Evolutionary conservation across 768 basidiomycete species (phyloP).

Genomic region (Phlebiopsis flavidoalba): DNA sequence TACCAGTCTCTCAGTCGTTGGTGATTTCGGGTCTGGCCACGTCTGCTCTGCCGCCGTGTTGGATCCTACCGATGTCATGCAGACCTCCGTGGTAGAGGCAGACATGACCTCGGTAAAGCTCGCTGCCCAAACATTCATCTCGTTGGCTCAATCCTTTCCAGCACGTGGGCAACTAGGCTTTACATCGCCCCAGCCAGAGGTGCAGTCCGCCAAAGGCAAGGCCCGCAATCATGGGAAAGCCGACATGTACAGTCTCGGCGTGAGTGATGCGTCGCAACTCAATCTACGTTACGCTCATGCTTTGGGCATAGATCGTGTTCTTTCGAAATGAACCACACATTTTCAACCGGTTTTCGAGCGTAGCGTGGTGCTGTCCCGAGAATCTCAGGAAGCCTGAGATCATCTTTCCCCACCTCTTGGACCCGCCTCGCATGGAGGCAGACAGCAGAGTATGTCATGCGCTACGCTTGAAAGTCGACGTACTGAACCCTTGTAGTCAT

Average conservation of each 20-base stretch:
- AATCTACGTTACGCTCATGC: neutral
- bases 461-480: neutral
- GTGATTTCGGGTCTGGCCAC: conserved; percentile 91
- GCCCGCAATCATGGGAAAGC: conserved; percentile 84
- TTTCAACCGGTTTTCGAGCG: conserved; percentile 82
- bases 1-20: conserved; percentile 42
- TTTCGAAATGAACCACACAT: conserved; percentile 94
- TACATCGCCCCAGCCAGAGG: conserved; percentile 96
- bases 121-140: neutral
- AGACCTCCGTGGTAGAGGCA: conserved; percentile 40
- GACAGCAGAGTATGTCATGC: conserved; percentile 57
- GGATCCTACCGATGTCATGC: conserved; percentile 63
- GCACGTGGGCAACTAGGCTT: conserved; percentile 87
- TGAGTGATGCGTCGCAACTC: conserved; percentile 29
- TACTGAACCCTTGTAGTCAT: conserved; percentile 49
- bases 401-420: conserved; percentile 71
- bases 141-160: neutral
- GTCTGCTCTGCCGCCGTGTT: conserved; percentile 68
- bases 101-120: conserved; percentile 72
- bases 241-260: conserved; percentile 93
- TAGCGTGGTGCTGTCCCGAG: conserved; percentile 76
- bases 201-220: conserved; percentile 50
- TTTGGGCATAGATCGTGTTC: conserved; percentile 70
- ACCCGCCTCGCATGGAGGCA: conserved; percentile 52
- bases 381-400: conserved; percentile 69